Base-by-base conservation (phyloP, 2,329 filamentous ascomycete genomes). In the Stylonectria norvegica region DNA sequence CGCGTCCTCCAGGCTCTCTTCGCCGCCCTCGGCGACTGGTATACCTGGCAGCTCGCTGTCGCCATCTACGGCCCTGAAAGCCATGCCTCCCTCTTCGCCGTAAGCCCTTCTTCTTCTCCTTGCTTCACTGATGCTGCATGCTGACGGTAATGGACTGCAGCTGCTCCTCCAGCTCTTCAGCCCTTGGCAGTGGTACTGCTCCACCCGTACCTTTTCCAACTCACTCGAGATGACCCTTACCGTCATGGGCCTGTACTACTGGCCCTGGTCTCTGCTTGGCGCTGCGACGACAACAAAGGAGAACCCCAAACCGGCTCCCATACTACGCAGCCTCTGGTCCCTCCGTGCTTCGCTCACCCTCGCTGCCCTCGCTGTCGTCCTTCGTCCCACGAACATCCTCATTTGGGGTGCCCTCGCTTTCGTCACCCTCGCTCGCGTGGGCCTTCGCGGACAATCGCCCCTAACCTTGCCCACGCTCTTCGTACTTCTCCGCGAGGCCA, bases 131-230 rank as follows among this genome's bases (percentile, higher is more conserved):
- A n/a, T n/a, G n/a, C n/a, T n/a, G n/a, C n/a, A n/a, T n/a, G n/a
- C n/a, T n/a, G n/a, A n/a, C n/a, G n/a, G 2, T 17, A 20, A 18
- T 14, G 35, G 67, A 64, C 58, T 67, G 12, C 35, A 67, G 64
- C 58, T 68, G 12, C 59, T 66, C 40, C 58, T 67, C 20, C 59
- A 65, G 25, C 53, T 66, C 18, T 56, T 61, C 40, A 67, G 54
- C 38, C 62, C 93, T 5, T 98, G 93, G 89, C 89, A 96, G 63
- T 97, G 88, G 87, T 97, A 93, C 66, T 93, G 85, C 66, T 93
- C 89, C 2, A 91, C 89, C 0, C 79, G 93, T 33, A 95, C 93
- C 1, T 85, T 98, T 58, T 96, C 91, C 39, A 98, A 98, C 67
- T 93, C 84, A 37, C 71, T 97, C 4, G 93, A 98, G 70, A 89